phyloP scores from a whole-genome alignment of 306 rosid species.

The Citrullus mucosospermus region DNA sequence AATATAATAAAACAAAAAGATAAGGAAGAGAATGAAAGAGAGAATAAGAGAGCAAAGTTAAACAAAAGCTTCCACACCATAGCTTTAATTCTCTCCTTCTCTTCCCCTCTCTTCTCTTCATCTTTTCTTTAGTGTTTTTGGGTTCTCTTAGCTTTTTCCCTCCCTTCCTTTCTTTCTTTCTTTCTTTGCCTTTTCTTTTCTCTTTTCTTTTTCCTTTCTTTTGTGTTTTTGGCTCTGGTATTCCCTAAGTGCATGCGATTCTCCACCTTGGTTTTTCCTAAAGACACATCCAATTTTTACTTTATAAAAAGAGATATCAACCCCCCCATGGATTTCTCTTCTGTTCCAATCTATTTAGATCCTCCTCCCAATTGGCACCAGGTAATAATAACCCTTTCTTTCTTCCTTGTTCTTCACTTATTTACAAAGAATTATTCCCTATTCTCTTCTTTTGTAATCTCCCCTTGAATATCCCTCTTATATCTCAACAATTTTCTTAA shows the following conservation, averaged over 20 bases:
- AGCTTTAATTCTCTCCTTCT: slow-evolving; percentile 8
- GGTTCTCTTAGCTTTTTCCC: slow-evolving; percentile 4
- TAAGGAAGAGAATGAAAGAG: slow-evolving; percentile 45
- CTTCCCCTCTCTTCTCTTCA: slow-evolving; percentile 36
- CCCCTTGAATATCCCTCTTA: slow-evolving; percentile 11
- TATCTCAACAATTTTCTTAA: background rate
- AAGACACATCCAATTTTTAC: slow-evolving; percentile 58
- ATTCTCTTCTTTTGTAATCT: slow-evolving; percentile 8
- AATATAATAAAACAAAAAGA: slow-evolving; percentile 86
- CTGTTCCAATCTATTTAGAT: slow-evolving; percentile 95
- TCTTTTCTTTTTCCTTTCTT: slow-evolving; percentile 30
- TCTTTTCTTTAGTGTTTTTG: background rate
- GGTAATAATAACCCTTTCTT: slow-evolving; percentile 35
- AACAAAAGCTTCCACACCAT: slow-evolving; percentile 38
- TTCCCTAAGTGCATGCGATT: slow-evolving; percentile 74
- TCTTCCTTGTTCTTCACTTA: background rate
- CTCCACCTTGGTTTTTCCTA: slow-evolving; percentile 81
- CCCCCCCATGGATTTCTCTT: slow-evolving; percentile 76
- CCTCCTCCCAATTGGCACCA: slow-evolving; percentile 97
- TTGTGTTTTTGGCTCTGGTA: slow-evolving; percentile 66
- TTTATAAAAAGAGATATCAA: slow-evolving; percentile 60
- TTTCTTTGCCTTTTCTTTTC: slow-evolving; percentile 21
- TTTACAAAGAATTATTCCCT: background rate
- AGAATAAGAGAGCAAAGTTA: slow-evolving; percentile 69
- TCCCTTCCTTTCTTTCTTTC: slow-evolving; percentile 25